Evolutionary conservation across 2,329 filamentous ascomycete species (phyloP).

Genomic region (Alternaria gansuensis): DNA sequence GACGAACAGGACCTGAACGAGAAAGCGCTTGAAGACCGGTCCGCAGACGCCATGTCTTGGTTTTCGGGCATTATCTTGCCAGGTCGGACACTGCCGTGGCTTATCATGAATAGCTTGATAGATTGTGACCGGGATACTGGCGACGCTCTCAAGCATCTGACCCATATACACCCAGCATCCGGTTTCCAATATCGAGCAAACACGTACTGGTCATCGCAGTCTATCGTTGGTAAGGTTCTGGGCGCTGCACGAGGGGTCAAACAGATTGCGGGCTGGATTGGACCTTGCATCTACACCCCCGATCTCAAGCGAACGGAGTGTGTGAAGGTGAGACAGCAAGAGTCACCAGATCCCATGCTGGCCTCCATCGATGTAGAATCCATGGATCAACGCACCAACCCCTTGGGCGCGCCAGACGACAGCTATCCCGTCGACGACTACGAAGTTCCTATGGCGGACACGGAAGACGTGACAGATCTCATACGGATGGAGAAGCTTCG

Average conservation of each 20-base stretch:
- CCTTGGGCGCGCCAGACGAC: conserved; percentile 70
- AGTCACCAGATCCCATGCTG: conserved; percentile 64
- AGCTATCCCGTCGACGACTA: conserved; percentile 74
- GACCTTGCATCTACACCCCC: conserved; percentile 72
- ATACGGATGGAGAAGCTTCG: conserved; percentile 74
- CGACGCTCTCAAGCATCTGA: conserved; percentile 71
- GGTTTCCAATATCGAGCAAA: conserved; percentile 81
- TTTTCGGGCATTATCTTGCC: conserved; percentile 78
- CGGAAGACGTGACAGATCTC: conserved; percentile 68
- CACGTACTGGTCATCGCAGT: conserved; percentile 78
- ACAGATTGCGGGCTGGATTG: conserved; percentile 76
- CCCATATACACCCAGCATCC: conserved; percentile 72
- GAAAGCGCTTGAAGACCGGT: conserved; percentile 65
- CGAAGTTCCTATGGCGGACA: conserved; percentile 66
- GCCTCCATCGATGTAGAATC: conserved; percentile 68
- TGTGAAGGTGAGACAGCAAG: conserved; percentile 70
- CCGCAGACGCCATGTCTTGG: conserved; percentile 78
- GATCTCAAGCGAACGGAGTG: conserved; percentile 75
- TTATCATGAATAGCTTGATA: conserved; percentile 80
- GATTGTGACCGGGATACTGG: conserved; percentile 76
- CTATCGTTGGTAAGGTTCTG: conserved; percentile 78
- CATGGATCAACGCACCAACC: conserved; percentile 73
- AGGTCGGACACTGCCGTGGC: conserved; percentile 74
- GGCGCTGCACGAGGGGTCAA: conserved; percentile 72
- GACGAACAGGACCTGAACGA: conserved; percentile 64